phyloP scores from a whole-genome alignment of 331 rosid species.

The Quercus lobata region DNA sequence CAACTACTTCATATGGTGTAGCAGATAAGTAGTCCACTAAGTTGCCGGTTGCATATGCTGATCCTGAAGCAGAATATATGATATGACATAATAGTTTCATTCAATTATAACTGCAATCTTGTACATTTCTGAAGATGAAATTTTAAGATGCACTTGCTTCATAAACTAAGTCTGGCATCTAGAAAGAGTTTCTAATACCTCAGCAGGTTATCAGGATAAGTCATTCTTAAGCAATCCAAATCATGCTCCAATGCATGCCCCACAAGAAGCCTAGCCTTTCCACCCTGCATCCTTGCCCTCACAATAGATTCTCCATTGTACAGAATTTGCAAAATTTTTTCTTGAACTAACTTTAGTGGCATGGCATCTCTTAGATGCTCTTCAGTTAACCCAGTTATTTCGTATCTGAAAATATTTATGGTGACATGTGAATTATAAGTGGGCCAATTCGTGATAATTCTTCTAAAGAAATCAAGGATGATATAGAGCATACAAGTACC shows the following conservation, averaged over 20 bases:
- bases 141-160: background rate
- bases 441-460: background rate
- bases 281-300: slow-evolving; percentile 54
- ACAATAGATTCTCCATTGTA: slow-evolving; percentile 58
- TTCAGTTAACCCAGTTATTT: slow-evolving; percentile 68
- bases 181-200: slow-evolving; percentile 43
- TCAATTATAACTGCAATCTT: background rate
- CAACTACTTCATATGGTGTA: background rate
- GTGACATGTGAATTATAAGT: slow-evolving; percentile 1
- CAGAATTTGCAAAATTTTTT: slow-evolving; percentile 56
- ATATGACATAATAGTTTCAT: background rate
- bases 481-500: slow-evolving; percentile 35
- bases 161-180: background rate
- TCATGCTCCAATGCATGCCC: slow-evolving; percentile 77
- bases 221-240: slow-evolving; percentile 62
- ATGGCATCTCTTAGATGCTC: slow-evolving; percentile 66
- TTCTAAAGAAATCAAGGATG: slow-evolving; percentile 9
- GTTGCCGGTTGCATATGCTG: background rate
- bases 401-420: slow-evolving; percentile 46
- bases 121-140: background rate
- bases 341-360: slow-evolving; percentile 61
- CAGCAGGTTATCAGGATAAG: slow-evolving; percentile 64
- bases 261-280: slow-evolving; percentile 78
- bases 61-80: background rate
- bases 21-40: background rate